Base-by-base conservation (phyloP, 2,329 filamentous ascomycete genomes). In the Fusarium brachygibbosum region DNA sequence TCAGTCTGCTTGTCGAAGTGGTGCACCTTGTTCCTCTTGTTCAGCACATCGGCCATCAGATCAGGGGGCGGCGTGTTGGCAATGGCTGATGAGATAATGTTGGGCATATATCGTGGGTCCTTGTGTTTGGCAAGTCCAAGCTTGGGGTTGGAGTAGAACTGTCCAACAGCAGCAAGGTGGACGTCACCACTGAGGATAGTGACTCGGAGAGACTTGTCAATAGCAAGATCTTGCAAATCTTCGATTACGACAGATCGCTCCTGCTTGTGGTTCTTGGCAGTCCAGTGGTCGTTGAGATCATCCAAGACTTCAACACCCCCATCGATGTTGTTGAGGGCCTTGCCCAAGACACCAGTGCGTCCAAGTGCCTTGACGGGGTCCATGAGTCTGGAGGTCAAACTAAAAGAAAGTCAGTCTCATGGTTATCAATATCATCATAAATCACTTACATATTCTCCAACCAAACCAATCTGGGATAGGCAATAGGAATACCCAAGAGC, bases 281-380 rank as follows among this genome's bases (percentile, higher is more conserved):
- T 98, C 96, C 96, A 99, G 77, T 99, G 95, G 78, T 98, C 96
- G 76, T 98, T 95, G 12, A 97, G 82, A 74, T 97, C 94, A 76
- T 97, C 94, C 29, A 97, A 83, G 16, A 98, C 92, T 79, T 98
- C 96, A 8, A 96, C 92, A 19, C 93, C 93, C 23, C 93, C 94
- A 75, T 98, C 94, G 72, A 97, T 94, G 71, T 92, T 92, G 81
- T 97, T 97, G 38, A 97, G 84, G 42, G 97, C 88, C 63, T 87
- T 87, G 5, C 93, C 93, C 52, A 98, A 85, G 70, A 97, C 80
- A 2, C 95, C 94, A 35, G 91, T 87, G 74, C 93, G 91, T 38
- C 94, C 93, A 25, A 98, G 84, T 7, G 93, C 93, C 79, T 98
- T 98, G 77, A 97, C 86, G 5, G 94, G 94, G 73, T 94, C 91